Percentiles rank a stretch among this genome's conserved stretches.
These are phyloP conservation scores for Cantharellus anzutake DNA, from an alignment of 768 basidiomycete genomes.

Conservation along the genomic window DNA sequence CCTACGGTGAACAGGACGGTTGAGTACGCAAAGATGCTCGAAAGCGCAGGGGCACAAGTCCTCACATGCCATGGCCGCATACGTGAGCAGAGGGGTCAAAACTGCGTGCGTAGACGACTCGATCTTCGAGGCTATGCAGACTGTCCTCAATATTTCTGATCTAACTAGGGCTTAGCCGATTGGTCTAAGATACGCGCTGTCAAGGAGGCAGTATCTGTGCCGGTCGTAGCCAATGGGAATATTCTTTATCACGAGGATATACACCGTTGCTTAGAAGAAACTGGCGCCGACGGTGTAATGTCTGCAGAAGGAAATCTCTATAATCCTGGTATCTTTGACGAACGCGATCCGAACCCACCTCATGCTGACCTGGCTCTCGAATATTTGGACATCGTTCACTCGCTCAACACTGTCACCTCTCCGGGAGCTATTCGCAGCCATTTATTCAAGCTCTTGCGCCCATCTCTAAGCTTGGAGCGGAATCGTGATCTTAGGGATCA, in stretches of 20 bases:
- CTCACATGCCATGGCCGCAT: slow-evolving; percentile 84
- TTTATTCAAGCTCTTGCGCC: slow-evolving; percentile 79
- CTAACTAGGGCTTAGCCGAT: slow-evolving; percentile 56
- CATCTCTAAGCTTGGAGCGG: slow-evolving; percentile 31
- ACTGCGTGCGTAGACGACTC: slow-evolving; percentile 27
- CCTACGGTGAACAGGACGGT: slow-evolving; percentile 72
- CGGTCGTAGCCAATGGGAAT: slow-evolving; percentile 96
- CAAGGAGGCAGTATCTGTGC: slow-evolving; percentile 73
- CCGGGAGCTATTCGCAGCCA: slow-evolving; percentile 76
- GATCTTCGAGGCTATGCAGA: not conserved
- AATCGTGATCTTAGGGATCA: slow-evolving; percentile 56
- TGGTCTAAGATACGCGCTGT: slow-evolving; percentile 84
- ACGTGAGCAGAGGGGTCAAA: slow-evolving; percentile 81
- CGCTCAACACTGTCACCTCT: slow-evolving; percentile 49
- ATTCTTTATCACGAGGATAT: slow-evolving; percentile 79
- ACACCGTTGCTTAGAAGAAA: slow-evolving; percentile 53
- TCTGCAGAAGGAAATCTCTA: slow-evolving; percentile 88
- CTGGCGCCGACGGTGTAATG: slow-evolving; percentile 88
- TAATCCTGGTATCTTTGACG: slow-evolving; percentile 58
- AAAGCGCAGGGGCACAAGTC: slow-evolving; percentile 86
- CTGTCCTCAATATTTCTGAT: not conserved
- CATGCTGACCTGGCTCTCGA: slow-evolving; percentile 58
- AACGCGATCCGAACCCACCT: slow-evolving; percentile 24
- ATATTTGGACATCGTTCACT: slow-evolving; percentile 64
- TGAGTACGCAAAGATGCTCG: slow-evolving; percentile 90